Conservation (phyloP, 371 early-diverging fungal genomes). For the Chytridiales sp. region DNA sequence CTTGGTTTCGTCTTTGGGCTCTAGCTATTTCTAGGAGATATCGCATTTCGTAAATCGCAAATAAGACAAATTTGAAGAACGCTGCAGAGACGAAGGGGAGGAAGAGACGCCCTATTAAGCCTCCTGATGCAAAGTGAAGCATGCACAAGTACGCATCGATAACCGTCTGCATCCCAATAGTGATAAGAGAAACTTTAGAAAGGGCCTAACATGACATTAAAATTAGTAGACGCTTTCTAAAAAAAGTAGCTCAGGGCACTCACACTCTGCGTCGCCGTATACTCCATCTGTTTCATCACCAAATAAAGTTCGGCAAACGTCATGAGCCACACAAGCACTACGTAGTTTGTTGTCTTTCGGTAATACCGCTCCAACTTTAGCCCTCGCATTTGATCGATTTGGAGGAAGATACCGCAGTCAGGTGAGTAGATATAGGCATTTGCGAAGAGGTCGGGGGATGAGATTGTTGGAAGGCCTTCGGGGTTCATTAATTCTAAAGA, state of each 20-base stretch:
- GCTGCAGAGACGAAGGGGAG: slow-evolving; percentile 65
- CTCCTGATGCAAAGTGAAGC: slow-evolving; percentile 62
- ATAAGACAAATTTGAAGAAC: slow-evolving; percentile 69
- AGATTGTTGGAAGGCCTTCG: slow-evolving; percentile 2
- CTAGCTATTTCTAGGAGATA: slow-evolving; percentile 71
- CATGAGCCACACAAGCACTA: slow-evolving; percentile 20
- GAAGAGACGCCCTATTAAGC: slow-evolving; percentile 55
- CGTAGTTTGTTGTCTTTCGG: slow-evolving; percentile 7
- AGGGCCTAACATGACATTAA: slow-evolving; percentile 44
- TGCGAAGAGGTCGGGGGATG: not conserved
- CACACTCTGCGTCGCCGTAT: slow-evolving; percentile 72
- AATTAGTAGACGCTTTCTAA: not conserved
- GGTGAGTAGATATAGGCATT: slow-evolving; percentile 10
- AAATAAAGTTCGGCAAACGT: slow-evolving; percentile 60
- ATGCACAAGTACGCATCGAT: slow-evolving; percentile 71
- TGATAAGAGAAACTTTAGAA: slow-evolving; percentile 74
- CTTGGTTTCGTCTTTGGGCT: slow-evolving; percentile 64
- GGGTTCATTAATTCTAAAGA: slow-evolving; percentile 6
- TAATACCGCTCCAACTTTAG: slow-evolving; percentile 11
- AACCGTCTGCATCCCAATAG: slow-evolving; percentile 66
- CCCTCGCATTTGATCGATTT: not conserved
- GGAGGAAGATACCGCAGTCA: slow-evolving; percentile 14
- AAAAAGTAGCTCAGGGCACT: not conserved
- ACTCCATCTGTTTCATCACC: slow-evolving; percentile 70
- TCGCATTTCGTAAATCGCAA: slow-evolving; percentile 70